Base-by-base conservation (phyloP, 495 filamentous ascomycete genomes). In the Hyaloscypha bicolor region DNA sequence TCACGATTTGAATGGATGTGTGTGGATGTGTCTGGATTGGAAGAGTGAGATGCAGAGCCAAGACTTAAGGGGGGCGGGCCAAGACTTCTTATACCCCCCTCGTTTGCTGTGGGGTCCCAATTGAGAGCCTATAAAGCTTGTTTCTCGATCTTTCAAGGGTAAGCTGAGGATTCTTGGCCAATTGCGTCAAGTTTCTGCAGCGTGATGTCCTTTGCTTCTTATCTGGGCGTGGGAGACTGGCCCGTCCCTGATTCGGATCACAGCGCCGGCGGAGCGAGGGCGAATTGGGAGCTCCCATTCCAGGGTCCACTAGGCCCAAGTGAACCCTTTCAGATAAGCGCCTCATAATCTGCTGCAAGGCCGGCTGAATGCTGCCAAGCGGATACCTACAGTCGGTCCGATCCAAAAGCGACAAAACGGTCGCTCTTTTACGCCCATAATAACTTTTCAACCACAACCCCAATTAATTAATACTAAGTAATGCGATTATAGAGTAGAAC, bases 201-300 rank as follows among this genome's bases (percentile, higher is more conserved):
- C n/a, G 60, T 63, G 60, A 63, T 63, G 60, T 51, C 19, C 9
- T 32, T 63, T 63, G 39, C 25, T 63, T 11, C 60, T 63, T 63
- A 53, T 63, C 42, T 19, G 16, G 42, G 42, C 9, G 42, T 59
- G 29, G 19, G 56, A 6, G 31, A 59, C 56, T 59, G 56, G 56
- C 31, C 25, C 9, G 30, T 35, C 30, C 56, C 33, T 21, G 33
- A 12, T 12, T 31, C 30, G 56, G 56, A 33, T 59, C 33, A 59
- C 16, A 22, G 56, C 14, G 12, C 33, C 25, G 2, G 25, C 25
- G 25, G 25, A 25, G 25, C 1, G 25, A 8, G 6, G 21, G 30
- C 56, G 56, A 59, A 59, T 59, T 59, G 56, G 53, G 16, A 56
- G 56, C 33, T 31, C 6, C 12, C 37, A 59, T 16, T 59, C 2